A percentile compares a stretch with the other conserved stretches of the same genome.
phyloP scores from a whole-genome alignment of 148 eudicot species.

The Fagopyrum esculentum region DNA sequence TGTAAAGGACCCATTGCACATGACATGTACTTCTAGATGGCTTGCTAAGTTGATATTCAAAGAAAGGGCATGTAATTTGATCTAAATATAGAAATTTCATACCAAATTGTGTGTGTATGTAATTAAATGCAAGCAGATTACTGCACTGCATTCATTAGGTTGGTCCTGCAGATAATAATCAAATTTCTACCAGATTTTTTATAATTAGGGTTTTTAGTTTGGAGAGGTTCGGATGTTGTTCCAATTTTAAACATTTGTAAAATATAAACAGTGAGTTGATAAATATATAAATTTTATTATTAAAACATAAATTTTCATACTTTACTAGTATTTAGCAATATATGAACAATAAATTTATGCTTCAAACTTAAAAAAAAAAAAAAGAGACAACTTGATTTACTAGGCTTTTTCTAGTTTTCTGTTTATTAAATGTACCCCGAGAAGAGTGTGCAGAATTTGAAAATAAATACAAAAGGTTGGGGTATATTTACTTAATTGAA shows the following conservation, averaged over 20 bases:
- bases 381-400: too few species aligned
- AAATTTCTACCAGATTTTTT: background rate
- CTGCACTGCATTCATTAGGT: background rate
- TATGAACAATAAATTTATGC: too few species aligned
- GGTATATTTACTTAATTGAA: too few species aligned
- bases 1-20: background rate
- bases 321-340: too few species aligned
- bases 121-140: background rate
- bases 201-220: background rate
- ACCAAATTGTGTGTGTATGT: background rate
- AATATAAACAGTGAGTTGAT: background rate
- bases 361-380: too few species aligned
- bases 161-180: background rate
- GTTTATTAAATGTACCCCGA: too few species aligned
- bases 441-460: too few species aligned
- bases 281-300: background rate
- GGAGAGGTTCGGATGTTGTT: background rate
- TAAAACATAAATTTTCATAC: too few species aligned
- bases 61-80: background rate
- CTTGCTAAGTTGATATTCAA: background rate
- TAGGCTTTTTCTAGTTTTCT: too few species aligned
- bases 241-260: too few species aligned
- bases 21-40: background rate
- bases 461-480: too few species aligned
- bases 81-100: background rate